Evolutionary conservation across 2,329 filamentous ascomycete species (phyloP).

Genomic region (Beauveria sp.): DNA sequence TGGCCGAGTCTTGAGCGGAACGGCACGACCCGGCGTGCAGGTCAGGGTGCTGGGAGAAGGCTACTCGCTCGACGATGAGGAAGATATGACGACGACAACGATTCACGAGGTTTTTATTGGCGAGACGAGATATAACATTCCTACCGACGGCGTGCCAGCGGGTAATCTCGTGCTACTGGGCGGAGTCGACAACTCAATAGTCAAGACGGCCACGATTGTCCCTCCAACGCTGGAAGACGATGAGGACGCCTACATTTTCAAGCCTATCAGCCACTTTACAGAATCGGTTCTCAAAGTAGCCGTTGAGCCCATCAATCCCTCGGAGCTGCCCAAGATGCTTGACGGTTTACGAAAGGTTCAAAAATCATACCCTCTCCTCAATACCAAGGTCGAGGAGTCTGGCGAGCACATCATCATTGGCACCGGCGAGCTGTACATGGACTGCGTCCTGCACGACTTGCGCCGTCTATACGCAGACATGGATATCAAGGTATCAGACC

Average conservation of each 20-base stretch:
- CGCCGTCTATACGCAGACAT: slow-evolving; percentile 93
- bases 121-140: slow-evolving; percentile 87
- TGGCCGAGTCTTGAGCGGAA: slow-evolving; percentile 87
- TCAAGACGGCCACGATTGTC: slow-evolving; percentile 91
- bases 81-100: slow-evolving; percentile 87
- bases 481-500: slow-evolving; percentile 98
- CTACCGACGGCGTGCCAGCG: slow-evolving; percentile 84
- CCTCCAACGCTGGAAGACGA: slow-evolving; percentile 72
- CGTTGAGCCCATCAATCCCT: slow-evolving; percentile 96
- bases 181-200: slow-evolving; percentile 94
- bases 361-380: slow-evolving; percentile 93
- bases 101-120: slow-evolving; percentile 84
- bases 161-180: slow-evolving; percentile 89
- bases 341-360: slow-evolving; percentile 94
- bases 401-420: slow-evolving; percentile 93
- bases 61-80: slow-evolving; percentile 93
- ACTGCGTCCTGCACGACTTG: slow-evolving; percentile 93
- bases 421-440: slow-evolving; percentile 98
- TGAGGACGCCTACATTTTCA: slow-evolving; percentile 93
- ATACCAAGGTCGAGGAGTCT: slow-evolving; percentile 95
- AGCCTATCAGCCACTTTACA: slow-evolving; percentile 86
- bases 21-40: slow-evolving; percentile 69
- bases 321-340: slow-evolving; percentile 96
- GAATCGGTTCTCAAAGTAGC: slow-evolving; percentile 97
- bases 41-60: slow-evolving; percentile 91